Base-by-base conservation (phyloP, 2,329 filamentous ascomycete genomes). In the Aspergillus costaricaensis region DNA sequence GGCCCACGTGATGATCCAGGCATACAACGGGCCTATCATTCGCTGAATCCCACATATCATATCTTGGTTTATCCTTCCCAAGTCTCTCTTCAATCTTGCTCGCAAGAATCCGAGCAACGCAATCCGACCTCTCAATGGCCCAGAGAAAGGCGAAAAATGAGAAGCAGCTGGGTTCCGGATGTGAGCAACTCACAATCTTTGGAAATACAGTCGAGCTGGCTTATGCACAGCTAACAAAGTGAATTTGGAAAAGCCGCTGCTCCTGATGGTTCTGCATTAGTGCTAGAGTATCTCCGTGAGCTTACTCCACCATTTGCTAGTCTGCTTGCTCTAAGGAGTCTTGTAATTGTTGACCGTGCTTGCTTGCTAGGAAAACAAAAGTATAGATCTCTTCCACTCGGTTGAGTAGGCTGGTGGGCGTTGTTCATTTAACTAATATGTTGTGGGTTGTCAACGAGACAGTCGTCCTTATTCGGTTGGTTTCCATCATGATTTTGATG, bases 381-480 rank as follows among this genome's bases (percentile, higher is more conserved):
- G 80, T 82, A 70, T 53, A 36, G 10, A 14, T 43, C 4, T 7
- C 39, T 32, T 43, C 14, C 15, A 36, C 17, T 12, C 12, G 2
- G n/a, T 15, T n/a, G 6, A 17, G 10, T 15, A 9, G 15, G 23
- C 14, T 23, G 21, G 27, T 17, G 17, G 36, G 44, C 25, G 25
- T 17, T 43, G 19, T 47, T 19, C 14, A 36, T 15, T 30, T 59
- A 9, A 30, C 58, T 62, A 59, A 65, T 43, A 12, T 15, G 48
- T 5, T 21, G 23, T 27, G 3, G 70, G 50, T n/a, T 43, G 32
- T 36, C 32, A 30, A 48, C 39, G 27, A 23, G 12, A 43, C 65
- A 83, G 81, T 72, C 82, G 83, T 62, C 83, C 83, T 3, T 85
- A 84, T 68, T 85, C 83, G 12, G 83, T 83, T 67, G 58, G 77